phyloP scores from a whole-genome alignment of 2,329 filamentous ascomycete genomes.

The Penicillium sp. region DNA sequence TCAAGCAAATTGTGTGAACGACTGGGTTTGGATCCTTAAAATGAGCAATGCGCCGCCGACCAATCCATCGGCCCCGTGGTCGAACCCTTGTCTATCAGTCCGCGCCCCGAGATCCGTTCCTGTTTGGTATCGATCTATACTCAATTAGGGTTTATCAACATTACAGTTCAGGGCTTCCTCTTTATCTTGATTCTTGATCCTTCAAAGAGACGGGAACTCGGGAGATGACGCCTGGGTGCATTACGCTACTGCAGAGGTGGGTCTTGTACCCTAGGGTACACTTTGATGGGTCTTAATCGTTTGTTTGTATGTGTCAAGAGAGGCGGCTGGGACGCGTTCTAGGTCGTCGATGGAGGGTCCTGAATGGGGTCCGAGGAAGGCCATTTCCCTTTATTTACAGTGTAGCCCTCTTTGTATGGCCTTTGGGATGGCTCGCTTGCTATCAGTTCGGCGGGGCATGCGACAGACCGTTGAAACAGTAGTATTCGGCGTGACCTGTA shows the following conservation, averaged over 20 bases:
- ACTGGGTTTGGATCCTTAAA: no score
- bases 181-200: background rate
- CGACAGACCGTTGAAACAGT: background rate
- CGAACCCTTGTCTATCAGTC: background rate
- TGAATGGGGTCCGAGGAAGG: background rate
- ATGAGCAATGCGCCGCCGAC: background rate
- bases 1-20: background rate
- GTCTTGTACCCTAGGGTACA: background rate
- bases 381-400: background rate
- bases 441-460: background rate
- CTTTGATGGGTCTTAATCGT: background rate
- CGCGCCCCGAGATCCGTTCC: background rate
- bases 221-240: background rate
- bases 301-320: background rate
- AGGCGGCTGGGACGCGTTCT: background rate
- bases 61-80: constrained; percentile 18
- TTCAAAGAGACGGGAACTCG: background rate
- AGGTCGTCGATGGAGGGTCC: background rate
- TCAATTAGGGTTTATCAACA: background rate
- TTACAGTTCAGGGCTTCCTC: background rate
- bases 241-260: background rate
- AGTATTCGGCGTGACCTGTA: background rate
- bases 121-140: background rate
- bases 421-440: background rate
- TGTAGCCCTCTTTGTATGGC: background rate